Conservation (phyloP, 2,329 filamentous ascomycete genomes). For the Amesomyces nigricolor region DNA sequence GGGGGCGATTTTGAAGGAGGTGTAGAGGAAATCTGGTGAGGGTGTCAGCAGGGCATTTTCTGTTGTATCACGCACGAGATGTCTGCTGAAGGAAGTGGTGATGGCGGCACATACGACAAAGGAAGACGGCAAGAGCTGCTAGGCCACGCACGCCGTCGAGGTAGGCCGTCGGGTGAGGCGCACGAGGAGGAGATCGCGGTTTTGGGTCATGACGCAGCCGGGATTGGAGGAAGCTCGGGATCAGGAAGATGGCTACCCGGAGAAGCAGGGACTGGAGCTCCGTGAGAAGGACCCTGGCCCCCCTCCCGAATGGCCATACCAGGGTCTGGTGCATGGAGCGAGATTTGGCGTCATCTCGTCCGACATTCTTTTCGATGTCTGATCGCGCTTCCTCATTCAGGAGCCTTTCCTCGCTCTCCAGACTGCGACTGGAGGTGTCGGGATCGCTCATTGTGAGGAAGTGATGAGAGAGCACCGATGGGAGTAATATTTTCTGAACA, state of each 20-base stretch:
- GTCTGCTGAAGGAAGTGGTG: too few relatives aligned
- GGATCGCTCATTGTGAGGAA: slow-evolving; percentile 37
- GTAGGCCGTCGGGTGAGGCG: slow-evolving; percentile 49
- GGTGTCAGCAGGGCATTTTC: too few relatives aligned
- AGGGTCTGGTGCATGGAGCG: slow-evolving; percentile 27
- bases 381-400: slow-evolving; percentile 41
- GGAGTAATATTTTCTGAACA: too few relatives aligned
- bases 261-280: slow-evolving; percentile 30
- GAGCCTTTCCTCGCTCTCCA: slow-evolving; percentile 42
- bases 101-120: slow-evolving; percentile 36
- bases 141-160: slow-evolving; percentile 54
- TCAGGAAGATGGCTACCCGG: slow-evolving; percentile 40
- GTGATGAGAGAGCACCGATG: too few relatives aligned
- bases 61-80: too few relatives aligned
- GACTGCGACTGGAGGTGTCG: slow-evolving; percentile 31
- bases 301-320: too few relatives aligned
- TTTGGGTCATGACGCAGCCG: slow-evolving; percentile 25
- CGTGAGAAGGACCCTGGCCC: not conserved
- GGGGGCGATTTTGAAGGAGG: slow-evolving; percentile 46
- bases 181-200: not conserved
- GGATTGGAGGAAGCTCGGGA: slow-evolving; percentile 50
- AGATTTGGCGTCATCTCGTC: slow-evolving; percentile 21
- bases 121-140: slow-evolving; percentile 50
- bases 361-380: slow-evolving; percentile 40
- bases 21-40: slow-evolving; percentile 43